Conservation (phyloP, 352 stramenopile genomes). For the Pythium myriotylum region DNA sequence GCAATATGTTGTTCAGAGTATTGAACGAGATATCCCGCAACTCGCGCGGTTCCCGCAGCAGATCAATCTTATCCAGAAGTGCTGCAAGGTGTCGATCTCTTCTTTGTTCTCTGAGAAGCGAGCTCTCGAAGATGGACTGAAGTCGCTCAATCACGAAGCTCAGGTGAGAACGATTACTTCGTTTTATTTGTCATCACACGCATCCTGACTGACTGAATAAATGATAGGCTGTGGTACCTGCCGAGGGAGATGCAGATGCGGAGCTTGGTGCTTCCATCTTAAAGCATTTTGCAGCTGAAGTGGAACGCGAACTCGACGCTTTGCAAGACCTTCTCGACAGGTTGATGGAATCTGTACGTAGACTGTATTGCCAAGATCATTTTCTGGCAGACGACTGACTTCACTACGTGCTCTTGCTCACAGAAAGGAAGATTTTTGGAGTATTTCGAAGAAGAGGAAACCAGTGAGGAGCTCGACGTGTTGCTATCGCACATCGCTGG, state of each 20-base stretch:
- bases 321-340: constrained; percentile 55
- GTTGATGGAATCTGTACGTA: constrained; percentile 57
- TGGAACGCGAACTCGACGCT: constrained; percentile 57
- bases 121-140: constrained; percentile 59
- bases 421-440: constrained; percentile 80
- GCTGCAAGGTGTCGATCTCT: constrained; percentile 69
- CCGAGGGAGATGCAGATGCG: constrained; percentile 23
- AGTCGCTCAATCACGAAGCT: constrained; percentile 57
- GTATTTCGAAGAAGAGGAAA: constrained; percentile 86
- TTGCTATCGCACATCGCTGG: constrained; percentile 73
- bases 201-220: no score
- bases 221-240: constrained; percentile 25
- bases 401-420: background rate
- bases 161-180: constrained; percentile 29
- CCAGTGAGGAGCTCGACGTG: constrained; percentile 75
- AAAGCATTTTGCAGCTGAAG: constrained; percentile 60
- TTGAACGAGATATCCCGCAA: constrained; percentile 77
- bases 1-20: constrained; percentile 87
- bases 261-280: constrained; percentile 54
- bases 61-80: constrained; percentile 75
- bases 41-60: constrained; percentile 77
- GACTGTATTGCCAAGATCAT: background rate
- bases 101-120: constrained; percentile 74
- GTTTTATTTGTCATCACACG: no score
- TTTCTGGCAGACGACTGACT: background rate